These are phyloP conservation scores for Aspergillus ruber DNA, from an alignment of 2,329 filamentous ascomycete species.

Conservation along the genomic window DNA sequence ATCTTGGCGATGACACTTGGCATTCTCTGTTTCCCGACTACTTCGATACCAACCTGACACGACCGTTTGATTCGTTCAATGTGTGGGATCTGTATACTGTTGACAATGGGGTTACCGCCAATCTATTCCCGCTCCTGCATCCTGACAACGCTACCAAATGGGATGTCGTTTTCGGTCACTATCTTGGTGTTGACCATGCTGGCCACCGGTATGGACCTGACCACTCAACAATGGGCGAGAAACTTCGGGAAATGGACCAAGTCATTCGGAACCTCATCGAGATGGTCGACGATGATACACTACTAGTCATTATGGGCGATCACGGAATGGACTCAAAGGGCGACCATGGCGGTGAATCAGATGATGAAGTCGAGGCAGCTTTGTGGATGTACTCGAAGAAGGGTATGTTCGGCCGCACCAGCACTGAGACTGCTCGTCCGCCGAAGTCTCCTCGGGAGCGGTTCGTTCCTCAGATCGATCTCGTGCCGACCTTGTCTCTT, in stretches of 20 bases:
- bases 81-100: slow-evolving; percentile 97
- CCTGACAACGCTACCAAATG: slow-evolving; percentile 61
- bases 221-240: slow-evolving; percentile 84
- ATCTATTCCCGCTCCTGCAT: slow-evolving; percentile 71
- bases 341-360: slow-evolving; percentile 96
- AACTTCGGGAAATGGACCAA: slow-evolving; percentile 83
- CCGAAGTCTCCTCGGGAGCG: slow-evolving; percentile 64
- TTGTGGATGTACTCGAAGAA: slow-evolving; percentile 98
- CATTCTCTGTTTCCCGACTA: slow-evolving; percentile 87
- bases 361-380: slow-evolving; percentile 89
- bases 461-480: slow-evolving; percentile 79
- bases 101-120: slow-evolving; percentile 87
- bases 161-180: slow-evolving; percentile 94
- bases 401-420: slow-evolving; percentile 72
- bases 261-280: slow-evolving; percentile 68
- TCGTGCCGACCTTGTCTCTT: slow-evolving; percentile 85
- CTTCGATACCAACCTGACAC: slow-evolving; percentile 80
- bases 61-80: slow-evolving; percentile 93
- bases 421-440: slow-evolving; percentile 51
- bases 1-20: slow-evolving; percentile 98
- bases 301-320: slow-evolving; percentile 96
- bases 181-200: slow-evolving; percentile 91
- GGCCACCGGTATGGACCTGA: slow-evolving; percentile 93
- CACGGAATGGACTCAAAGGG: slow-evolving; percentile 98
- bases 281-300: slow-evolving; percentile 72